A percentile compares a stretch with the other conserved stretches of the same genome.
phyloP scores from a whole-genome alignment of 495 filamentous ascomycete species.

The Oleoguttula mirabilis region DNA sequence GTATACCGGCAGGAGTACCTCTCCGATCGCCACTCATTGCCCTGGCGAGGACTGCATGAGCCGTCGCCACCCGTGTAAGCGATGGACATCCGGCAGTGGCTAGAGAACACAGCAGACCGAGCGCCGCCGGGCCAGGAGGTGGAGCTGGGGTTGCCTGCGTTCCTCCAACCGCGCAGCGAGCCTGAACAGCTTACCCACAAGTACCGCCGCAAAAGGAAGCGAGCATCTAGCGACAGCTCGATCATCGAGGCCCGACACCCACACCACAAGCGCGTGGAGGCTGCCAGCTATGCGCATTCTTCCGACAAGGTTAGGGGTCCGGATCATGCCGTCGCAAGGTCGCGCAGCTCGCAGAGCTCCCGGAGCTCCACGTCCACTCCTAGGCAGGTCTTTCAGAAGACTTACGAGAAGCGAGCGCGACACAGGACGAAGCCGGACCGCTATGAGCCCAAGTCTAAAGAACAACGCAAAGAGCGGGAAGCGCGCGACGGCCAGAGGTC shows the following conservation, averaged over 20 bases:
- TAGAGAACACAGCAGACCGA: conserved; percentile 12
- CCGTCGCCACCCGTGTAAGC: background rate
- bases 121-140: conserved; percentile 9
- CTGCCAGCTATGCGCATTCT: background rate
- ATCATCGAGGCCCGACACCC: conserved; percentile 18
- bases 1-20: too few relatives aligned
- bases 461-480: conserved; percentile 24
- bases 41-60: too few relatives aligned
- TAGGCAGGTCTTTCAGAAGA: background rate
- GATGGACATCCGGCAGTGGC: conserved; percentile 20
- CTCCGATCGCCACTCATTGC: too few relatives aligned
- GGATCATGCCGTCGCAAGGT: background rate
- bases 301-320: background rate
- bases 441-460: conserved; percentile 38
- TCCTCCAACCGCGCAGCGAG: background rate
- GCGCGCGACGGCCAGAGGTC: conserved; percentile 15
- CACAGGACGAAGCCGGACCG: conserved; percentile 27
- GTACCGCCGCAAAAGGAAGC: conserved; percentile 20
- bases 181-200: background rate
- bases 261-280: background rate
- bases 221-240: conserved; percentile 27
- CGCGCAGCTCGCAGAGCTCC: conserved; percentile 2
- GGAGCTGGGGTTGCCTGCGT: background rate
- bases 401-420: conserved; percentile 26
- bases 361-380: background rate